Evolutionary conservation across 139 green algal species (phyloP), one percentile per base, ranked within the genome.

Genomic region (Deuterostichococcus epilithicus): DNA sequence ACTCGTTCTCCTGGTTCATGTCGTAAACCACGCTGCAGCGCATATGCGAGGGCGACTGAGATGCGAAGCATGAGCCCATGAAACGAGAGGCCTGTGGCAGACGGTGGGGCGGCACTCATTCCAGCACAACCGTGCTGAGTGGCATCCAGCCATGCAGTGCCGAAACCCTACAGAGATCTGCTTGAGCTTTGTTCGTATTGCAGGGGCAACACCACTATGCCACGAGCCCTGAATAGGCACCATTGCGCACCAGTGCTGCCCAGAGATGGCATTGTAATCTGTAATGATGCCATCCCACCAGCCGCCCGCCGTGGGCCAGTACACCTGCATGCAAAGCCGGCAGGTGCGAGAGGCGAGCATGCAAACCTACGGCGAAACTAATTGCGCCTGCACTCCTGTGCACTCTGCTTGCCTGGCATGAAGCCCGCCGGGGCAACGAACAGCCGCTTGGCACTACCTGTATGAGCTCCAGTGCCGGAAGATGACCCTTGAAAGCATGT

Each of bases 11-110:
- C 34, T 34, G 58, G 67, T 73, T 73, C 26, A 78, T 45, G 26
- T 82, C 72, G 36, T 82, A 82, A 2, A 82, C 75, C 45, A 82
- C 78, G 66, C 72, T 82, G 78, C 60, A 70, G 25, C 3, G 30
- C 0, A 1, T 25, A 42, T 34, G 45, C 4, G 44, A 23, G 32
- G 75, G 1, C 23, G 34, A 39, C 4, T 47, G 67, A 4, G 60
- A 26, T 2, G 34, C 28, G 6, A 35, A 3, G 28, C 10, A 42
- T 35, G 0, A 36, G 3, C 22, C 33, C 23, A 26, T 2, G 33
- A 3, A 30, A 69, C 30, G 44, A 34, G 13, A 30, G 3, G n/a
- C n/a, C 4, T n/a, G 22, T 32, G 20, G 23, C 6, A 32, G 28
- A 22, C 3, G 39, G 39, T n/a, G n/a, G 39, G 18, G 39, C 4